Evolutionary conservation across 441 rosid species (phyloP), one percentile per base, ranked within the genome.

Genomic region (Adansonia rubrostipa): DNA sequence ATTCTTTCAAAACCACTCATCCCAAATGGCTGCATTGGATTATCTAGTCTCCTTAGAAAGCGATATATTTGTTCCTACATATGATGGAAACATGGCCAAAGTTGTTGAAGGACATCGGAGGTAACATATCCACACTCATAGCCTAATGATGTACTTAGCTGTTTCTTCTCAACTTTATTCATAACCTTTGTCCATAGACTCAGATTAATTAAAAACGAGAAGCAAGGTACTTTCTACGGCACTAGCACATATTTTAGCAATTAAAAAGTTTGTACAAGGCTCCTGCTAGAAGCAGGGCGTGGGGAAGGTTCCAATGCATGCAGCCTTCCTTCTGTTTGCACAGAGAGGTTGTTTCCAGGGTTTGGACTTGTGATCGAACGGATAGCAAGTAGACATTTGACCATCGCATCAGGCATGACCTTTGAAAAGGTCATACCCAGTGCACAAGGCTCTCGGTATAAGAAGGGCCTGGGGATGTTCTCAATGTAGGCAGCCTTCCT

Each of bases 51-150:
- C 95, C 33, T 77, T 90, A 17, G 95, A 90, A 78, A 91, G 93
- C 19, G 95, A 91, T 74, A 87, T 89, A 78, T 91, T 91, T 79
- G 87, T 91, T 76, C 93, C 95, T 42, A 91, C 95, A 3, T 80
- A 87, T 75, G 92, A 91, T 63, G 95, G 95, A 56, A 91, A 91
- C 87, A 89, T 91, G 95, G 95, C 95, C 8, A 89, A 82, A 83
- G 93, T 91, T 5, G 93, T 91, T 10, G 95, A 90, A 87, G 95
- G 95, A 80, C 95, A 91, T 77, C 88, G 95, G 65, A 89, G 95
- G 95, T 91, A 80, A 64, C 36, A 20, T 9, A 66, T 8, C 51
- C 19, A 33, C 11, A 1, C 17, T 62, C 3, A 6, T 51, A 62
- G 17, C 66, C 17, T 17, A 42, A 60, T 28, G 15, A 24, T 51